Evolutionary conservation across 1,284 basidiomycete species (phyloP), one percentile per base, ranked within the genome.

Genomic region (Sanghuangporus sanghuang): DNA sequence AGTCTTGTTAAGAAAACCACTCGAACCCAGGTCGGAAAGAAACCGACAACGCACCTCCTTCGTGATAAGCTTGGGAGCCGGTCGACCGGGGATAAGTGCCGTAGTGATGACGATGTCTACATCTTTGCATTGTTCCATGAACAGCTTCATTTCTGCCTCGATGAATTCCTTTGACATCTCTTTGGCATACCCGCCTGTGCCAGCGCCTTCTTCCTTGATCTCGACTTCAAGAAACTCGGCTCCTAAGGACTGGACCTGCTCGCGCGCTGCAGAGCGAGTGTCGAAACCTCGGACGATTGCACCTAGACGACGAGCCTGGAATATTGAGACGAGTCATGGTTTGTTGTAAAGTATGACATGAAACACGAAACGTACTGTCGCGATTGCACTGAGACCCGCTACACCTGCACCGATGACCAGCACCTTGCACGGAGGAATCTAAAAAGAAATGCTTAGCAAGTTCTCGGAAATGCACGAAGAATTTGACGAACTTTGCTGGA

Each of bases 111-210:
- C 81, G 64, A 94, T 93, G 70, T 94, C 92, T 12, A 93, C 92
- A 35, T 93, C 92, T 72, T 86, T 89, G 74, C 86, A 89, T 73
- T 94, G 92, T 71, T 89, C 85, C 82, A 89, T 81, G 77, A 94
- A 94, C 48, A 94, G 80, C 0, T 87, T 85, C 92, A 94, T 93
- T 73, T 94, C 92, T 11, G 92, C 92, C 60, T 87, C 90, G 66
- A 93, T 86, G 73, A 93, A 94, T 72, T 92, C 91, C 77, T 93
- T 92, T 50, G 89, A 90, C 92, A 94, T 93, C 68, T 87, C 85
- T 75, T 93, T 94, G n/a, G 91, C 92, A 70, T 94, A 94, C 35
- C 92, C 92, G 38, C 92, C 92, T 18, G 79, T 82, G 12, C 87
- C 92, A 40, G 85, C 83, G 21, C 92, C 92, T 66, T 92, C 90